Evolutionary conservation across 805 yeast genomes (phyloP), one percentile per base, ranked within the genome.

Genomic region (Candida silvicultrix): DNA sequence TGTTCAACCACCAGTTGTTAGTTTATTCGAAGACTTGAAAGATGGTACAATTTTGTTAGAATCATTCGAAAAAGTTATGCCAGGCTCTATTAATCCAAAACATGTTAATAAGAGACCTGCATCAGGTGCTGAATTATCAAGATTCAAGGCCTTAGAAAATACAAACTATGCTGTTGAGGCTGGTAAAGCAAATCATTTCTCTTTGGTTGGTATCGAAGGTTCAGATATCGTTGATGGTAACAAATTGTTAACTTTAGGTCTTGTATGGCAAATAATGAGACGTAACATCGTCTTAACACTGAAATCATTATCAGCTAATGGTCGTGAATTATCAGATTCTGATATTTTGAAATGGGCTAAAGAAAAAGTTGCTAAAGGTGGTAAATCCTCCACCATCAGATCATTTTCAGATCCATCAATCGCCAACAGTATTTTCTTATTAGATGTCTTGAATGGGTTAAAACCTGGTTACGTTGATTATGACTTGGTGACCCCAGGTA

Each of bases 191-290:
- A 87, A 88, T 64, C 81, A 83, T 45, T 94, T 94, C 66, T 92
- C 98, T 2, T 75, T 94, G 47, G 99, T 94, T 43, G 99, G 99
- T 54, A 94, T 94, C 52, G 98, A 94, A 65, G 99, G 99, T 44
- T 88, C 97, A 3, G 99, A 94, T 68, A 92, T 94, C 55, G 83
- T 87, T 36, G 99, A 94, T 66, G 98, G 97, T 53, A 84, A 83
- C 63, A 87, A 85, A 62, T 75, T 92, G 43, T 75, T 94, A 57
- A 89, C 96, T 0, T 76, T 94, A 56, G 99, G 94, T 14, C 76
- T 94, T 45, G 97, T 92, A 35, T 94, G 99, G 99, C 99, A 94
- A 74, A 77, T 94, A 61, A 94, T 94, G 99, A 82, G 99, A 65
- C 80, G 96, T 65, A 94, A 94, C 68, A 95, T 94, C 58, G 83